These are phyloP conservation scores for Jackrogersella minutella DNA, from an alignment of 495 filamentous ascomycete species.

Conservation along the genomic window DNA sequence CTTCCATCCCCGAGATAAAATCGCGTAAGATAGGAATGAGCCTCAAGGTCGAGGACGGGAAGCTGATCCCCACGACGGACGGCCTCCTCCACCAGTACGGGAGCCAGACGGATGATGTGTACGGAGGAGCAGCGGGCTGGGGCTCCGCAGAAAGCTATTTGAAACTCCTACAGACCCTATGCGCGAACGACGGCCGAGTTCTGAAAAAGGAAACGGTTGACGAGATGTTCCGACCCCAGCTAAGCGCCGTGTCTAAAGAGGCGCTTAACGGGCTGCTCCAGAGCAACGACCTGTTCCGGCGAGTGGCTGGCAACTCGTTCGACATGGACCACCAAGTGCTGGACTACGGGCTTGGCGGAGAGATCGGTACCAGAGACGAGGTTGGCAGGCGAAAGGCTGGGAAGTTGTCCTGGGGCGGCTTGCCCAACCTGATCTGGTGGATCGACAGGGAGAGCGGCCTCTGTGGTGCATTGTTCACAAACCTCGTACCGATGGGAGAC, in stretches of 20 bases:
- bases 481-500: slow-evolving; percentile 40
- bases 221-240: slow-evolving; percentile 43
- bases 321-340: slow-evolving; percentile 41
- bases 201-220: slow-evolving; percentile 35
- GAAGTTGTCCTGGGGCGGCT: slow-evolving; percentile 48
- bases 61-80: slow-evolving; percentile 30
- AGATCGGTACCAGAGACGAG: slow-evolving; percentile 37
- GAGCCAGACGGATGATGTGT: slow-evolving; percentile 27
- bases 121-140: slow-evolving; percentile 44
- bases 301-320: slow-evolving; percentile 38
- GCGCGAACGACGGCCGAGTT: slow-evolving; percentile 44
- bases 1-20: slow-evolving; percentile 41
- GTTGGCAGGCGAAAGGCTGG: slow-evolving; percentile 36
- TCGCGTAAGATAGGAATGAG: slow-evolving; percentile 30
- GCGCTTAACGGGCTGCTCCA: slow-evolving; percentile 30
- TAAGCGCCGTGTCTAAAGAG: slow-evolving; percentile 21
- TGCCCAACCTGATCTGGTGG: slow-evolving; percentile 45
- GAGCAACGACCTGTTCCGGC: slow-evolving; percentile 20
- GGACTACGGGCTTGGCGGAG: slow-evolving; percentile 43
- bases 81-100: slow-evolving; percentile 40
- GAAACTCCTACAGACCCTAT: slow-evolving; percentile 42
- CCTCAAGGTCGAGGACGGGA: slow-evolving; percentile 25
- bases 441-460: slow-evolving; percentile 46
- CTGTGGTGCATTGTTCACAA: slow-evolving; percentile 45
- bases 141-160: slow-evolving; percentile 40